A percentile compares a stretch with the other conserved stretches of the same genome.
phyloP scores from a whole-genome alignment of 148 eudicot genomes.

The Rhododendron molle region DNA sequence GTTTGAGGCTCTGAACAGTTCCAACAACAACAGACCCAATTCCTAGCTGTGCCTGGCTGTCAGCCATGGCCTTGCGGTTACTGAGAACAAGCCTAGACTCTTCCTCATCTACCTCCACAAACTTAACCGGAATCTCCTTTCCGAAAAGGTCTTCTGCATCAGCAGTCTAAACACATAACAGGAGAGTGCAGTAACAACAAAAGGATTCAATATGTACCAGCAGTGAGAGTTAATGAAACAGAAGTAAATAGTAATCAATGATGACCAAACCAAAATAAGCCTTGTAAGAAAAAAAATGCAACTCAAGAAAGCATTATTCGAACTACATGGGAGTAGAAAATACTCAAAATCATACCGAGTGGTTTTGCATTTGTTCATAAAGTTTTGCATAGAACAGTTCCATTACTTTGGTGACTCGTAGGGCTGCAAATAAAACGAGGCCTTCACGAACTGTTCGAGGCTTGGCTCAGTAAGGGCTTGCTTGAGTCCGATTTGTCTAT shows the following conservation, averaged over 20 bases:
- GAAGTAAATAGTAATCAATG: background rate
- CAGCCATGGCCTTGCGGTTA: conserved; percentile 95
- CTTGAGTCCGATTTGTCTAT: too few relatives aligned
- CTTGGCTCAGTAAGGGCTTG: too few relatives aligned
- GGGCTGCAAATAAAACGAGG: background rate
- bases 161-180: conserved; percentile 46
- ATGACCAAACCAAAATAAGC: background rate
- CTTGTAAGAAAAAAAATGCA: background rate
- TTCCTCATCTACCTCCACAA: conserved; percentile 96
- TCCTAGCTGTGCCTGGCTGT: conserved; percentile 93
- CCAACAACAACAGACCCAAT: conserved; percentile 93
- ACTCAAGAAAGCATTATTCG: background rate
- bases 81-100: conserved; percentile 78
- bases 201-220: background rate
- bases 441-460: background rate
- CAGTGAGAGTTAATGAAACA: background rate
- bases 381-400: background rate
- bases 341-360: background rate
- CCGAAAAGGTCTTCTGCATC: conserved; percentile 76
- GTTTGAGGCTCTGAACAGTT: conserved; percentile 90
- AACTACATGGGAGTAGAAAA: background rate
- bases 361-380: background rate
- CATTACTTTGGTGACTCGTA: background rate
- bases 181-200: background rate
- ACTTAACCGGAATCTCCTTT: conserved; percentile 80